Conservation (phyloP, 805 yeast species). For the Pichia eremophila region DNA sequence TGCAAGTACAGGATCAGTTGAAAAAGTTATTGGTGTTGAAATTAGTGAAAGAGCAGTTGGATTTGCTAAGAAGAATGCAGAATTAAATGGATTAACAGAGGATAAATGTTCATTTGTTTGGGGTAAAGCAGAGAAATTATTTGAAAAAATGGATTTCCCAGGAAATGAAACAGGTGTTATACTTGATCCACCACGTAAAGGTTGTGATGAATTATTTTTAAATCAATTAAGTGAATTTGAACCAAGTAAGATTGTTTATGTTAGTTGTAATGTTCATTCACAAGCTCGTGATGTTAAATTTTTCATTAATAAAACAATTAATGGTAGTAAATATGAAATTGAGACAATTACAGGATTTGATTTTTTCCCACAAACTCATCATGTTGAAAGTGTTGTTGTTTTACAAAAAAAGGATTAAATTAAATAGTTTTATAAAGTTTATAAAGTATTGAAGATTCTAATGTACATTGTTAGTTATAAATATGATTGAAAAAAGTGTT, state of each 20-base stretch:
- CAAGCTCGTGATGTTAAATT: conserved; percentile 92
- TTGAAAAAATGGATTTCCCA: conserved; percentile 70
- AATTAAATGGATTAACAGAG: conserved; percentile 47
- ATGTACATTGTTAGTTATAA: no score
- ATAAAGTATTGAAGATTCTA: no score
- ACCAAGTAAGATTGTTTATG: conserved; percentile 86
- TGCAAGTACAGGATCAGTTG: conserved; percentile 53
- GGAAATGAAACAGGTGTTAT: conserved; percentile 74
- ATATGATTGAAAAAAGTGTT: no score
- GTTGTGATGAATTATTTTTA: conserved; percentile 84
- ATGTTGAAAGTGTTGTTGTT: conserved; percentile 47
- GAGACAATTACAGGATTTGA: conserved; percentile 91
- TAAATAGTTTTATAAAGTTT: no score
- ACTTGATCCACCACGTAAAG: conserved; percentile 95
- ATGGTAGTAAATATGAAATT: conserved; percentile 56
- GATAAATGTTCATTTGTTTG: conserved; percentile 74
- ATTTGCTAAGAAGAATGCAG: conserved; percentile 79
- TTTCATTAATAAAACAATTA: conserved; percentile 56
- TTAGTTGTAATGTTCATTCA: conserved; percentile 94
- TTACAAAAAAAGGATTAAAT: conserved; percentile 13
- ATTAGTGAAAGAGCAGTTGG: conserved; percentile 84
- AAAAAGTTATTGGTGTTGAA: conserved; percentile 85
- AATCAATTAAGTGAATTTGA: conserved; percentile 74
- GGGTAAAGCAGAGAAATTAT: conserved; percentile 89
- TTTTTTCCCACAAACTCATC: conserved; percentile 67